Evolutionary conservation across 371 early-diverging fungal genomes (phyloP), one percentile per base, ranked within the genome.

Genomic region (Haplosporangium sp.): DNA sequence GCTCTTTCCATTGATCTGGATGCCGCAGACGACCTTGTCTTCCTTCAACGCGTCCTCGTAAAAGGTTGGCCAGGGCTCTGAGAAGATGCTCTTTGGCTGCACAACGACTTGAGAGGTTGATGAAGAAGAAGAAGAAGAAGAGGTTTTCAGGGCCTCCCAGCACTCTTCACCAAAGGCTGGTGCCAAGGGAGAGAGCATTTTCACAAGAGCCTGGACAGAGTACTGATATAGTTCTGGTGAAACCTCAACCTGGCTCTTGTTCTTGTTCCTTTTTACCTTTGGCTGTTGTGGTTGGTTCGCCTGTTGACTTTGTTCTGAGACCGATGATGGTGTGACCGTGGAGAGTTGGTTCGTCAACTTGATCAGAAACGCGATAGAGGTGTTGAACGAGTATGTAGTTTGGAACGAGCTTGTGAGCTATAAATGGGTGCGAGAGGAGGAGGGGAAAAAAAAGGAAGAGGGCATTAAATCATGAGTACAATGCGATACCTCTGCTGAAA

Each of bases 1-100:
- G 6, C 88, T 87, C 73, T 95, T 95, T 68, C 96, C 95, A 73
- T 96, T 94, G 40, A 95, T 73, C 71, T 92, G 92, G 47, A 91
- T 80, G 5, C 85, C 84, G 60, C 89, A 89, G 1, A 83, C 77
- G 1, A 88, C 40, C 59, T 84, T 81, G 52, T 89, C 86, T 21
- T 77, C 85, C 50, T 74, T 84, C 41, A 91, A 54, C 0, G 87
- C 89, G 16, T 71, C 63, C 45, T 84, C 69, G 66, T 93, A 85
- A n/a, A 86, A 80, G 12, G 60, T 54, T 1, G 94, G 93, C 95
- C 95, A 94, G 0, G 67, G 5, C 64, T 90, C 85, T 2, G 81
- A 64, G 76, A 92, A 89, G 5, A 93, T 84, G 29, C 52, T 45
- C 11, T 10, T 59, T 2, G 41, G 6, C 8, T 29, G 29, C 29